Conservation (phyloP, 1,284 basidiomycete genomes). For the Microbotryum saponariae region DNA sequence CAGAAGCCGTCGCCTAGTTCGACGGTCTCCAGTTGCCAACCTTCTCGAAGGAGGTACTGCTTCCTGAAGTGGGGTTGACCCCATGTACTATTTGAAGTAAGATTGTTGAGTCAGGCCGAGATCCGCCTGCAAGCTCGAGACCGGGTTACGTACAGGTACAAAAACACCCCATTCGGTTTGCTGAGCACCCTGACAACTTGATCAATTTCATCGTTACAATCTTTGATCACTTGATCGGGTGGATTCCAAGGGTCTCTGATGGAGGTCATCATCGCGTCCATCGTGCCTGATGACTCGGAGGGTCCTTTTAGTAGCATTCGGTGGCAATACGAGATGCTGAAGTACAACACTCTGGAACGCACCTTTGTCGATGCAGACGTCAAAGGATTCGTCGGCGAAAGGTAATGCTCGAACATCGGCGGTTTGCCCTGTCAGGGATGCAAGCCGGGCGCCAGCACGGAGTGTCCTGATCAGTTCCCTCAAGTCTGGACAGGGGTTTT, state of each 20-base stretch:
- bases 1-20: slow-evolving; percentile 25
- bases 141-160: slow-evolving; percentile 18
- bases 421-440: slow-evolving; percentile 58
- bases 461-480: too few species aligned
- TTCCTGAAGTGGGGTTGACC: slow-evolving; percentile 26
- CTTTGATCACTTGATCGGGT: slow-evolving; percentile 61
- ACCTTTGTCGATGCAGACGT: slow-evolving; percentile 86
- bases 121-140: not conserved
- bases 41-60: slow-evolving; percentile 17
- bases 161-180: slow-evolving; percentile 12
- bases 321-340: not conserved
- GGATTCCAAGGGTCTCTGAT: slow-evolving; percentile 64
- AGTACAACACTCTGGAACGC: not conserved
- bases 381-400: slow-evolving; percentile 62
- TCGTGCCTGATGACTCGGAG: slow-evolving; percentile 59
- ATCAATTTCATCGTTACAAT: slow-evolving; percentile 71
- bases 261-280: slow-evolving; percentile 89
- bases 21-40: slow-evolving; percentile 17
- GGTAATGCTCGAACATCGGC: slow-evolving; percentile 74
- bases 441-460: not conserved
- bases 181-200: slow-evolving; percentile 52
- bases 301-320: not conserved
- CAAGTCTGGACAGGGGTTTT: too few species aligned
- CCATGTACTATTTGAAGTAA: slow-evolving; percentile 4
- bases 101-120: slow-evolving; percentile 12